Base-by-base conservation (phyloP, 441 rosid genomes). In the Corymbia calophylla region DNA sequence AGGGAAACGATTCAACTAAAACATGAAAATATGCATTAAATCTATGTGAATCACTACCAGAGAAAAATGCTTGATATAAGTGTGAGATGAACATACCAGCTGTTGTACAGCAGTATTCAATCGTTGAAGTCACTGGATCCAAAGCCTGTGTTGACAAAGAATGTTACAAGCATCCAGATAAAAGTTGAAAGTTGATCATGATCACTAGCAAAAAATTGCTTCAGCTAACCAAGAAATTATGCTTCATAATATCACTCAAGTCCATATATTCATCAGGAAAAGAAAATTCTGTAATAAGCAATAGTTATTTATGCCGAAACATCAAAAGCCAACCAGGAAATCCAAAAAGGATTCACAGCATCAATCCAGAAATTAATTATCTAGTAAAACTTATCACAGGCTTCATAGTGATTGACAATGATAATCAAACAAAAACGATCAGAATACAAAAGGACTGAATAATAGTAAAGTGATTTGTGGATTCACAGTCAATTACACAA, bases 51-150 rank as follows among this genome's bases (percentile, higher is more conserved):
- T 56, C 27, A 86, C 47, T 86, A 58, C 56, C 9, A 86, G 87
- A 86, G 18, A 3, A 32, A 35, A 1, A 86, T 55, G 44, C 62
- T 86, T 86, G 68, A 86, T 0, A 11, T 0, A 29, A 9, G 17
- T 32, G 27, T 29, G 88, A 88, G 81, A 82, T 86, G 81, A 87
- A 85, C 70, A 90, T 94, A 98, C 99, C 99, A 86, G 99, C 99
- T 87, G 99, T 96, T 86, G 97, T 91, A 93, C 98, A 97, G 87
- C 91, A 92, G 91, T 97, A 98, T 87, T 97, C 98, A 87, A 96
- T 95, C 11, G 91, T 89, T 87, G 97, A 96, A 89, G 99, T 98
- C 91, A 90, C 92, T 58, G 98, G 97, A 92, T 95, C 98, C 94
- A 92, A 91, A 93, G 93, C 96, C 98, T 98, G 94, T 81, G 80